These are phyloP conservation scores for Uronychia setigera DNA, from an alignment of 73 alveolate species.

Conservation along the genomic window DNA sequence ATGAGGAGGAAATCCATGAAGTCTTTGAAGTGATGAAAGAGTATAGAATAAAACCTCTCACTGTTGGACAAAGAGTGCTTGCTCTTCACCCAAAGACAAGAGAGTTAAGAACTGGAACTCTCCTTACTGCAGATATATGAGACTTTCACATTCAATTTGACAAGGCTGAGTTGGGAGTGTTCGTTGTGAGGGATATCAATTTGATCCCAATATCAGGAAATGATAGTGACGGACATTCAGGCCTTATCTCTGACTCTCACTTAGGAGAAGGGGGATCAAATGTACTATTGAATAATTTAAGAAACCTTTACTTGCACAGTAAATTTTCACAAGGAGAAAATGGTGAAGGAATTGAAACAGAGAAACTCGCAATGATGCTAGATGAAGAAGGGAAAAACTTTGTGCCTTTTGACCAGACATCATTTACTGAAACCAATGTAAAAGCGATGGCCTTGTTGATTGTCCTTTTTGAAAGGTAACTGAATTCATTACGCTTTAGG, in stretches of 20 bases:
- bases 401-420: slow-evolving; percentile 57
- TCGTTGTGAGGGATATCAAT: slow-evolving; percentile 28
- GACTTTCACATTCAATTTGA: slow-evolving; percentile 68
- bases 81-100: slow-evolving; percentile 71
- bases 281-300: slow-evolving; percentile 36
- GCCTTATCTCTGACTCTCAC: slow-evolving; percentile 15
- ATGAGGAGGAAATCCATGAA: slow-evolving; percentile 27
- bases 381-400: slow-evolving; percentile 20
- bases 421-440: slow-evolving; percentile 30
- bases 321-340: slow-evolving; percentile 17
- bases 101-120: slow-evolving; percentile 64
- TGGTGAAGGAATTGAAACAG: neutral
- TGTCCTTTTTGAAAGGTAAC: slow-evolving; percentile 57
- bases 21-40: slow-evolving; percentile 43
- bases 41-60: slow-evolving; percentile 37
- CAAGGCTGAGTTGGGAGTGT: slow-evolving; percentile 66
- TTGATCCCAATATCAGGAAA: slow-evolving; percentile 58
- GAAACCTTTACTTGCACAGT: slow-evolving; percentile 43
- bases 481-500: slow-evolving; percentile 9
- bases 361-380: neutral
- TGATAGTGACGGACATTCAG: neutral
- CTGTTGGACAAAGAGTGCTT: slow-evolving; percentile 70
- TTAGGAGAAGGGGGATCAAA: neutral
- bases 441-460: slow-evolving; percentile 55
- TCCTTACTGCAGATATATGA: slow-evolving; percentile 55